phyloP scores from a whole-genome alignment of 352 stramenopile species.

The Saprolegnia diclina region DNA sequence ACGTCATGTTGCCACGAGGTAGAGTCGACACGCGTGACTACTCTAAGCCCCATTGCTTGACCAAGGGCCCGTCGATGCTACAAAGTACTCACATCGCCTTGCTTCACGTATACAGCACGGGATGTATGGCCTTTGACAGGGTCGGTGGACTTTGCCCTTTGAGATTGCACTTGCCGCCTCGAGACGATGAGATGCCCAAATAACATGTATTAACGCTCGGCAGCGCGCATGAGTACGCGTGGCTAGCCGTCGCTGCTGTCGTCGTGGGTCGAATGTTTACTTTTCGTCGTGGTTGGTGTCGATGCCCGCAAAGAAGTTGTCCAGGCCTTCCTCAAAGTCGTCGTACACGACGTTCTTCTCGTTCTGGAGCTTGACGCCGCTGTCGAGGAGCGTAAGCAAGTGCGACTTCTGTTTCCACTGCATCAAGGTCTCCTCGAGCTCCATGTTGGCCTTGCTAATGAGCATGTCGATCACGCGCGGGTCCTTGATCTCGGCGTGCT shows the following conservation, averaged over 20 bases:
- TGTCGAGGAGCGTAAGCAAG: slow-evolving; percentile 81
- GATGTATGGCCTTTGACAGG: too few relatives aligned
- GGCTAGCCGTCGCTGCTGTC: too few relatives aligned
- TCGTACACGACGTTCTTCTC: slow-evolving; percentile 37
- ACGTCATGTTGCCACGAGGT: too few relatives aligned
- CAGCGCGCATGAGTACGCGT: too few relatives aligned
- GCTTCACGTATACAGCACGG: too few relatives aligned
- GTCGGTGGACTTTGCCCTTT: background rate
- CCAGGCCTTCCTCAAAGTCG: slow-evolving; percentile 52
- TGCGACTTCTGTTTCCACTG: slow-evolving; percentile 98
- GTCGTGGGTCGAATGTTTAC: slow-evolving; percentile 16
- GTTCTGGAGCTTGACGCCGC: slow-evolving; percentile 42
- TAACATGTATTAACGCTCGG: background rate
- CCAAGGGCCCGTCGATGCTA: too few relatives aligned
- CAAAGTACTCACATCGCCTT: too few relatives aligned
- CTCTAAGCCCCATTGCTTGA: too few relatives aligned
- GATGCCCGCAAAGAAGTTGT: slow-evolving; percentile 74
- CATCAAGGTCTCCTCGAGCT: slow-evolving; percentile 95
- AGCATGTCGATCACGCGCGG: slow-evolving; percentile 92
- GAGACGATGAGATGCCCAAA: background rate
- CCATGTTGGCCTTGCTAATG: slow-evolving; percentile 97
- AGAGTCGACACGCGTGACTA: too few relatives aligned
- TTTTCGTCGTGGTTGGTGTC: slow-evolving; percentile 70
- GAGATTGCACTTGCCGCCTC: background rate
- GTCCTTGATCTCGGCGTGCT: slow-evolving; percentile 93